Evolutionary conservation across 192 early-diverging fungal species (phyloP).

Genomic region (Spinellus fusiger): DNA sequence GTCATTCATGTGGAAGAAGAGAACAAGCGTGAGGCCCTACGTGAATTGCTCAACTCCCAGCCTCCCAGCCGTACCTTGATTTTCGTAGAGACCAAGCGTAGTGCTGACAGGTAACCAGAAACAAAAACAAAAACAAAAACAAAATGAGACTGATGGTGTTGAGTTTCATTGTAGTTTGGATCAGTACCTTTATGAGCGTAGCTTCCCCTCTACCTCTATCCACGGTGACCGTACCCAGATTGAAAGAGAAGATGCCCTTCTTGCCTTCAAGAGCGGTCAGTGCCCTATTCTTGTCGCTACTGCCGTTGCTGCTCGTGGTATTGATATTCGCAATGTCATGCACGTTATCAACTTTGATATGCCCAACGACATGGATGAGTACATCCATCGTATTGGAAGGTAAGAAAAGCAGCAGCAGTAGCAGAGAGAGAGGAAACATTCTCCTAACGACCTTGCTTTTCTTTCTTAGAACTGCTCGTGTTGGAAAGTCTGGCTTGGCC

Average conservation of each 20-base stretch:
- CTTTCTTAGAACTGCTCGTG: conserved; percentile 50
- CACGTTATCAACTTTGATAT: conserved; percentile 81
- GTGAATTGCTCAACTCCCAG: conserved; percentile 45
- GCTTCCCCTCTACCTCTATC: conserved; percentile 78
- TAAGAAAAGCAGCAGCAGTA: conserved; percentile 12
- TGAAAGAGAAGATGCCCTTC: conserved; percentile 71
- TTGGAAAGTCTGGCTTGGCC: conserved; percentile 52
- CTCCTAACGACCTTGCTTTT: not conserved
- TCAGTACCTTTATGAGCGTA: conserved; percentile 57
- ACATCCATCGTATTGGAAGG: conserved; percentile 69
- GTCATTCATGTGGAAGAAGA: conserved; percentile 46
- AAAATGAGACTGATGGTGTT: not conserved
- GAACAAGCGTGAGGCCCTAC: conserved; percentile 32
- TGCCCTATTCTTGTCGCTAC: conserved; percentile 67
- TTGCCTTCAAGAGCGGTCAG: conserved; percentile 61
- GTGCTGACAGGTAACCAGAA: conserved; percentile 68
- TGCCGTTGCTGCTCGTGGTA: conserved; percentile 71
- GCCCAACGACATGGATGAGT: conserved; percentile 70
- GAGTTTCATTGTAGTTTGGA: conserved; percentile 42
- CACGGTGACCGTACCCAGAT: conserved; percentile 79
- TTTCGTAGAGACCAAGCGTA: conserved; percentile 78
- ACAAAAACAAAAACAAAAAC: conserved; percentile 41
- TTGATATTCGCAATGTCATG: conserved; percentile 72
- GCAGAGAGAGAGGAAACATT: not conserved
- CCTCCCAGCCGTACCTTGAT: conserved; percentile 67